These are phyloP conservation scores for Cytospora piceae DNA, from an alignment of 2,329 filamentous ascomycete genomes.

Conservation along the genomic window DNA sequence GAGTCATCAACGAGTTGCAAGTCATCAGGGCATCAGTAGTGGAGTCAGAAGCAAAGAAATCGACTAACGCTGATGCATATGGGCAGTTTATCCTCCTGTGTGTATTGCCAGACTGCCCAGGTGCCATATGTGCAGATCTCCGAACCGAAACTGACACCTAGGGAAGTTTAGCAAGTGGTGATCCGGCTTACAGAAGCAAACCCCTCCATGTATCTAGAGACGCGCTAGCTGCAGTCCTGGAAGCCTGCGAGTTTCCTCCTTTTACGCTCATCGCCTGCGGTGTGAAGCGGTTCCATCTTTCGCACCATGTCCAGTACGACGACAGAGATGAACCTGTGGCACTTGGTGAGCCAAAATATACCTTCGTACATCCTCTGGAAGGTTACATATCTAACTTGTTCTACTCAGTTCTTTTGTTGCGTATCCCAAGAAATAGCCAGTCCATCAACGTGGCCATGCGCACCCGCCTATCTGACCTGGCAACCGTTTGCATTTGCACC, in stretches of 20 bases:
- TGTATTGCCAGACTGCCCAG: neutral
- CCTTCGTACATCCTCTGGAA: neutral
- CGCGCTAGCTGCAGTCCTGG: neutral
- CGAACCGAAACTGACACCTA: neutral
- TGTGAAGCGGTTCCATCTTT: slow-evolving; percentile 16
- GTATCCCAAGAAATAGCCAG: slow-evolving; percentile 13
- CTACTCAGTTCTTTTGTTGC: slow-evolving; percentile 4
- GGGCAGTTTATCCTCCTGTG: slow-evolving; percentile 15
- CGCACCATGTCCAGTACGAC: slow-evolving; percentile 17
- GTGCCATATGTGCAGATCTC: neutral
- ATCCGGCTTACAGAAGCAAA: slow-evolving; percentile 4
- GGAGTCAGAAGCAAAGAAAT: neutral
- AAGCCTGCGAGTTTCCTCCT: slow-evolving; percentile 3
- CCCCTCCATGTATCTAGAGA: slow-evolving; percentile 7
- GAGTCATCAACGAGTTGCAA: neutral
- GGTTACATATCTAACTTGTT: neutral
- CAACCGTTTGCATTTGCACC: slow-evolving; percentile 14
- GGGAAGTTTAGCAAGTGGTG: slow-evolving; percentile 1
- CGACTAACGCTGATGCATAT: too few relatives aligned
- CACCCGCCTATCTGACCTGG: slow-evolving; percentile 10
- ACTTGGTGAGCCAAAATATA: neutral
- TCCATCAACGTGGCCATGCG: slow-evolving; percentile 19
- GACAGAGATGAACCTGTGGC: slow-evolving; percentile 1
- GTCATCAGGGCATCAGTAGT: neutral
- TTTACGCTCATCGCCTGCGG: slow-evolving; percentile 1